These are phyloP conservation scores for Microdochium trichocladiopsis DNA, from an alignment of 2,329 filamentous ascomycete genomes.

Conservation along the genomic window DNA sequence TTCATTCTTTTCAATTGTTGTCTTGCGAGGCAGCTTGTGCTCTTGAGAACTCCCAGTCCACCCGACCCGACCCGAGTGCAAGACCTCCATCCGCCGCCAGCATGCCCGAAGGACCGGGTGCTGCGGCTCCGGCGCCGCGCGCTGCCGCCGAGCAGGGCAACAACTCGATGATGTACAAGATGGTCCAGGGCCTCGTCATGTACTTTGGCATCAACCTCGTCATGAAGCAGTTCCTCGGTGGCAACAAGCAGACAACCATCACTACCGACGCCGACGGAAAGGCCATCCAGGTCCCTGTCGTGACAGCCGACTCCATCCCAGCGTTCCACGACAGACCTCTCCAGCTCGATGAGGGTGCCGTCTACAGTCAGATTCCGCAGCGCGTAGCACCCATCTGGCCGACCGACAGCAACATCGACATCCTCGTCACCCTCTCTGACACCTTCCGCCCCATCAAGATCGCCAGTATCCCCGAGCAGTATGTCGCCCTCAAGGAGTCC, in stretches of 20 bases:
- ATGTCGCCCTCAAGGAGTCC: constrained; percentile 72
- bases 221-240: constrained; percentile 45
- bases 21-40: too few species aligned
- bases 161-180: constrained; percentile 34
- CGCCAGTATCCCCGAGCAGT: constrained; percentile 55
- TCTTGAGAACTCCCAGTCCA: too few species aligned
- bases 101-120: constrained; percentile 25
- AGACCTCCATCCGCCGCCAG: constrained; percentile 5
- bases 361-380: constrained; percentile 59
- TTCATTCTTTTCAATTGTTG: too few species aligned
- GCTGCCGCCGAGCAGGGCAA: constrained; percentile 20
- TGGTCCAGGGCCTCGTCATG: constrained; percentile 44
- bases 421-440: constrained; percentile 77
- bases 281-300: constrained; percentile 39
- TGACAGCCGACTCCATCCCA: constrained; percentile 51
- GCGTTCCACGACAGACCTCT: constrained; percentile 59
- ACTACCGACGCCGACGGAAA: constrained; percentile 45
- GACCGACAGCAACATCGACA: constrained; percentile 68
- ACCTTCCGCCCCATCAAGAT: constrained; percentile 64
- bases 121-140: constrained; percentile 15
- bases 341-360: constrained; percentile 50
- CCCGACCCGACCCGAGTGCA: too few species aligned
- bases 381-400: constrained; percentile 85
- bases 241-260: constrained; percentile 37
- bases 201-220: constrained; percentile 54